Conservation (phyloP, 495 filamentous ascomycete genomes). For the Penicillium turbatum region DNA sequence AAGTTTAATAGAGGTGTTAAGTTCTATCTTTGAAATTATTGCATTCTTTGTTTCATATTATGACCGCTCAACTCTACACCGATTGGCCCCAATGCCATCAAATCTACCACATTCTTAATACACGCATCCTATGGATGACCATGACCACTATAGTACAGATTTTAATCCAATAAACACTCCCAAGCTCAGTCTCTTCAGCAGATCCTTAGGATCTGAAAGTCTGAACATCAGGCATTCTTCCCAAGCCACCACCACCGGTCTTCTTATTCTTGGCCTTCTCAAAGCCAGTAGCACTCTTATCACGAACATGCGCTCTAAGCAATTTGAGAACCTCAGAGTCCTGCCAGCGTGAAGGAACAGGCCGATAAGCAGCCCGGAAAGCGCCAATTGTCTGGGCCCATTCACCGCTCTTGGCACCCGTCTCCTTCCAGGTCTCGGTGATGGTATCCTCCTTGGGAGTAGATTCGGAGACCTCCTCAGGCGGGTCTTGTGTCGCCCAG, state of each 20-base stretch:
- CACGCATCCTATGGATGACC: neutral
- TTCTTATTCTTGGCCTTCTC: slow-evolving; percentile 47
- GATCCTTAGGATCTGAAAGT: slow-evolving; percentile 36
- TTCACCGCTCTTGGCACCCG: slow-evolving; percentile 62
- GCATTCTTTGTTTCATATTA: neutral
- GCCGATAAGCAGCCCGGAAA: slow-evolving; percentile 89
- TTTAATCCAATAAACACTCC: neutral
- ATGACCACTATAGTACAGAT: slow-evolving; percentile 14
- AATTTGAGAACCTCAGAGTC: slow-evolving; percentile 71
- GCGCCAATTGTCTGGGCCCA: slow-evolving; percentile 96
- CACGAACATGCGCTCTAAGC: slow-evolving; percentile 74
- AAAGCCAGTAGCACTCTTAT: slow-evolving; percentile 51
- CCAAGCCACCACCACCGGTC: slow-evolving; percentile 44
- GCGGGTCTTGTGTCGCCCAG: slow-evolving; percentile 92
- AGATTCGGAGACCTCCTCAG: slow-evolving; percentile 28
- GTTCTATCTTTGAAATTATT: neutral
- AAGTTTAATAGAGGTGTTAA: neutral
- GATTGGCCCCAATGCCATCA: neutral
- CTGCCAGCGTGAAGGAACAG: slow-evolving; percentile 80
- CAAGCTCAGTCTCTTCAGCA: neutral
- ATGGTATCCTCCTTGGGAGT: slow-evolving; percentile 39
- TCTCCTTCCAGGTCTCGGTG: slow-evolving; percentile 53
- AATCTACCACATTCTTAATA: slow-evolving; percentile 2
- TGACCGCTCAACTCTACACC: neutral
- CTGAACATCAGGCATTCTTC: slow-evolving; percentile 51